Evolutionary conservation across 1,139 yeast genomes (phyloP).

Genomic region (Pichia sp.): DNA sequence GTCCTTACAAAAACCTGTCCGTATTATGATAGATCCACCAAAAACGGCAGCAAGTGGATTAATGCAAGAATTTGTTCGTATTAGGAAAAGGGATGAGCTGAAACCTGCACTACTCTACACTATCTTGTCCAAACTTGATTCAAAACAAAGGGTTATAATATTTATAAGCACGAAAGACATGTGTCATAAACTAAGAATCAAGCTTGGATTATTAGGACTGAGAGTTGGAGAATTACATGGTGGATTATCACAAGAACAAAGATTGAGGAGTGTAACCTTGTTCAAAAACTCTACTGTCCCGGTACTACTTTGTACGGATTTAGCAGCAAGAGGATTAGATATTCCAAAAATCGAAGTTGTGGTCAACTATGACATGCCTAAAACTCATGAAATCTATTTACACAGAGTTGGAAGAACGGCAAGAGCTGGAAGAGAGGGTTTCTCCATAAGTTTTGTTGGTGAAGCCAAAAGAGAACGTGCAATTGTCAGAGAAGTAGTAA

Average conservation of each 20-base stretch:
- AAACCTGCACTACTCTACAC: conserved; percentile 80
- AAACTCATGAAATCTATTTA: conserved; percentile 79
- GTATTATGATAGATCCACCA: conserved; percentile 96
- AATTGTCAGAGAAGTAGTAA: conserved; percentile 85
- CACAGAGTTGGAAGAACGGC: conserved; percentile 99
- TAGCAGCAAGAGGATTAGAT: conserved; percentile 99
- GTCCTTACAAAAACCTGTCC: conserved; percentile 82
- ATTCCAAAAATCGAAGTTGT: conserved; percentile 95
- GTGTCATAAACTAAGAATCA: conserved; percentile 81
- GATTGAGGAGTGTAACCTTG: conserved; percentile 75
- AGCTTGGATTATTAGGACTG: conserved; percentile 82
- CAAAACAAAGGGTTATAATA: conserved; percentile 67
- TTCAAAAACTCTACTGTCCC: conserved; percentile 83
- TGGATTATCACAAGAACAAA: conserved; percentile 90
- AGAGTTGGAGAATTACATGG: conserved; percentile 94
- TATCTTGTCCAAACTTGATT: conserved; percentile 62
- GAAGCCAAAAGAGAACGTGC: conserved; percentile 79
- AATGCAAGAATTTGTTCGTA: conserved; percentile 88
- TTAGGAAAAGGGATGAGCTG: conserved; percentile 79
- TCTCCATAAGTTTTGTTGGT: conserved; percentile 88
- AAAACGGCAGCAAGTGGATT: conserved; percentile 85
- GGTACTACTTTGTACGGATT: conserved; percentile 88
- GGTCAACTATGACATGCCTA: conserved; percentile 94
- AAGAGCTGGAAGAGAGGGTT: conserved; percentile 97
- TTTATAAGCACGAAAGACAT: conserved; percentile 87